Base-by-base conservation (phyloP, 2,329 filamentous ascomycete species). In the Exophiala sp. region DNA sequence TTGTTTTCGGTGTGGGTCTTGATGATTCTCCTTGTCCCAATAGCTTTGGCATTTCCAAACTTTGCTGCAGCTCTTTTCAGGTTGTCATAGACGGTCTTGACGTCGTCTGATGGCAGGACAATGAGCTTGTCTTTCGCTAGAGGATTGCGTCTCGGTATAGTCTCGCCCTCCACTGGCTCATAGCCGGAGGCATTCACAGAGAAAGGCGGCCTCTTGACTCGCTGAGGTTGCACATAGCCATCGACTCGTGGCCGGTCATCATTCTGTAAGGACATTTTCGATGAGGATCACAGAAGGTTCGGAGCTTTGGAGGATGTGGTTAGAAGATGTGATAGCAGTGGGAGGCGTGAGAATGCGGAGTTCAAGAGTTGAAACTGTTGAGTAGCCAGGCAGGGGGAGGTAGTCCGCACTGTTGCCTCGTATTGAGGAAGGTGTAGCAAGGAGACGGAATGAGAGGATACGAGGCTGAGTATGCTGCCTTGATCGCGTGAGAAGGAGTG, bases 1-100 rank as follows among this genome's bases (percentile, higher is more conserved):
- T 92, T 95, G 63, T 81, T 86, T 78, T 96, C 91, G 65, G 82
- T 82, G 72, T 95, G 90, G 43, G 86, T 83, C 71, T 86, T 79
- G 72, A 96, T 71, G 54, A 95, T 79, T 69, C 82, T 86, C 60
- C 91, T 85, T 65, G 79, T 80, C 63, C 88, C 91, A 57, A 89
- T 77, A 55, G 84, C 85, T 55, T 81, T 78, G 65, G 84, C 79
- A 66, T 84, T 80, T 55, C 80, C 79, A 66, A 83, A 85, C 56
- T 80, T 72, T 50, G 76, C 77, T 40, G 87, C 86, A 63, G 85
- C 85, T 64, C 84, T 81, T 66, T 81, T 81, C 65, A 95, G 77
- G 61, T 95, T 82, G 65, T 95, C 88, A 73, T 84, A 94, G 63
- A 90, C 81, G 50, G 90, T 96, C 62, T 79, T 75, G 69, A 92